Base-by-base conservation (phyloP, 1,284 basidiomycete species). In the Thecaphora frezii region DNA sequence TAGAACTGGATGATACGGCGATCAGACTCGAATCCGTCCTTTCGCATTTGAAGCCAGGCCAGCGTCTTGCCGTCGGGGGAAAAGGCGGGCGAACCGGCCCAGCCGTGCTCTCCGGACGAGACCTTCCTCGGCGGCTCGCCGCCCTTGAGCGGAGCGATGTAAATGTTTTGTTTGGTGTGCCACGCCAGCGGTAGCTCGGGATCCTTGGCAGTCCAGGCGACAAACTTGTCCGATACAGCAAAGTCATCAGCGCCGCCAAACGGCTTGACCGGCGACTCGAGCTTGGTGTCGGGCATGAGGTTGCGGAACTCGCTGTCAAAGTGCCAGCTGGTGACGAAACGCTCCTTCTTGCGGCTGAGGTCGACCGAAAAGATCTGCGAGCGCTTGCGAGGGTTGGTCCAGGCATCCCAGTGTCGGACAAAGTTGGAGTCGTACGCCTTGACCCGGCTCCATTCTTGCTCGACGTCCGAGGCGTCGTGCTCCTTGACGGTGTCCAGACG, bases 1-100 rank as follows among this genome's bases (percentile, higher is more conserved):
- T 50, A 56, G 22, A 57, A 26, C 25, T 63, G 60, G n/a, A 73
- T 36, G 19, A 51, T 43, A 22, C 66, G 66, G 25, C 53, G 58
- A 50, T 75, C 73, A 14, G 58, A 55, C 56, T 75, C 73, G 41
- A 58, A 72, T 1, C 69, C 66, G 49, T 75, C 69, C 21, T 47
- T 54, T 19, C 50, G 44, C 71, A 72, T 71, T 55, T 75, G 69
- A 13, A 75, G 52, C 61, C 68, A 75, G 40, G 54, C 58, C 19
- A 75, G 36, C 39, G 51, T 56, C 13, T 62, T 51, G 4, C 64
- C 61, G 25, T 66, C 49, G 5, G 57, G 65, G 9, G 54, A 61
- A 23, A 73, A 48, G 21, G 38, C 41, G 8, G 70, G 70, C 3
- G 52, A 48, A 36, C 65, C 56, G 0, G 43, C 46, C 41, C 63